These are phyloP conservation scores for Teunomyces barrocoloradensis DNA, from an alignment of 805 yeast species.

Conservation along the genomic window DNA sequence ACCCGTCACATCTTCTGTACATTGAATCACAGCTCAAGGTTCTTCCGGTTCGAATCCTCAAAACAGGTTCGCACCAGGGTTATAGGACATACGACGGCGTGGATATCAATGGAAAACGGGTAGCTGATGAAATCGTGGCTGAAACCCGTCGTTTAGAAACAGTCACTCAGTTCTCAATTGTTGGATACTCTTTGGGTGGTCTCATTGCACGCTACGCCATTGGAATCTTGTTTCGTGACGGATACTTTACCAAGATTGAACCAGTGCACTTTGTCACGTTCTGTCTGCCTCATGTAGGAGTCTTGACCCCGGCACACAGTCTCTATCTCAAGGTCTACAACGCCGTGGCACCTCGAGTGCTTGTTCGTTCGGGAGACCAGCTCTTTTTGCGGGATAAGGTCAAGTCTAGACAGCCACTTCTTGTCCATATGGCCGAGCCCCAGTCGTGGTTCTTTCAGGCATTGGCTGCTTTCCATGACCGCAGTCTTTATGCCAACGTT, in stretches of 20 bases:
- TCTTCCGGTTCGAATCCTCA: slow-evolving; percentile 8
- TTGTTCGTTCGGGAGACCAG: slow-evolving; percentile 74
- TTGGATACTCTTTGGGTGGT: slow-evolving; percentile 92
- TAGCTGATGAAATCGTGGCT: slow-evolving; percentile 58
- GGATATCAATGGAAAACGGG: slow-evolving; percentile 77
- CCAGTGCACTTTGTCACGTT: slow-evolving; percentile 58
- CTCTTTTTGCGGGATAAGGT: slow-evolving; percentile 55
- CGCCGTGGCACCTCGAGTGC: slow-evolving; percentile 55
- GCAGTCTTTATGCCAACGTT: slow-evolving; percentile 68
- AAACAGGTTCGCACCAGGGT: slow-evolving; percentile 63
- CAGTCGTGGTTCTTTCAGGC: slow-evolving; percentile 59
- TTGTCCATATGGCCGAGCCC: slow-evolving; percentile 64
- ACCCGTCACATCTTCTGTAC: slow-evolving; percentile 62
- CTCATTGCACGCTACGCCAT: slow-evolving; percentile 75
- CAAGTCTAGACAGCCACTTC: slow-evolving; percentile 44
- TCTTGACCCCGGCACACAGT: slow-evolving; percentile 43
- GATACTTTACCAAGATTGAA: slow-evolving; percentile 49
- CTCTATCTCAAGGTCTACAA: slow-evolving; percentile 52
- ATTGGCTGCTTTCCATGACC: slow-evolving; percentile 49
- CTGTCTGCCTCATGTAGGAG: slow-evolving; percentile 67
- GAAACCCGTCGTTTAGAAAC: slow-evolving; percentile 19
- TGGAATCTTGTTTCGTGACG: slow-evolving; percentile 60
- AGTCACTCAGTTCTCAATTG: slow-evolving; percentile 70
- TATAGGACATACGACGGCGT: slow-evolving; percentile 84
- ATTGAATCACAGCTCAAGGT: slow-evolving; percentile 44